Evolutionary conservation across 2,329 filamentous ascomycete genomes (phyloP).

Genomic region (Neonectria hederae): DNA sequence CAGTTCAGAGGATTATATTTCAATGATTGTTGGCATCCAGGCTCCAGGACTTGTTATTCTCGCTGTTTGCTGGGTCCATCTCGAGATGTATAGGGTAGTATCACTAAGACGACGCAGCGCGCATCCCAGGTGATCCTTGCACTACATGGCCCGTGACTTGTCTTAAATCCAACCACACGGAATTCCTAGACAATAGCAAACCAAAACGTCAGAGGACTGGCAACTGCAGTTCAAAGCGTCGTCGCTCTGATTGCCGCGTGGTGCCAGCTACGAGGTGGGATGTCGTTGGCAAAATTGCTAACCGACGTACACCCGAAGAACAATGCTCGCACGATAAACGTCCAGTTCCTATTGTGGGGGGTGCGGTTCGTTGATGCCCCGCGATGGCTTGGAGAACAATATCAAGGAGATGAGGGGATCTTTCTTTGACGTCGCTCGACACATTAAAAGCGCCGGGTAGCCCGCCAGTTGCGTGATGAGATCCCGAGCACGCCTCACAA

Average conservation of each 20-base stretch:
- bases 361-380: slow-evolving; percentile 27
- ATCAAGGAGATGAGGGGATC: slow-evolving; percentile 35
- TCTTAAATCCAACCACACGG: not conserved
- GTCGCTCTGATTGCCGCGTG: slow-evolving; percentile 2
- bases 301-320: slow-evolving; percentile 38
- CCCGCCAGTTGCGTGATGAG: slow-evolving; percentile 43
- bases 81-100: not conserved
- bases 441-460: slow-evolving; percentile 36
- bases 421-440: slow-evolving; percentile 19
- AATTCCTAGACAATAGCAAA: not conserved
- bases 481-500: slow-evolving; percentile 41
- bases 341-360: slow-evolving; percentile 40
- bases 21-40: not conserved
- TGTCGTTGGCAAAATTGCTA: slow-evolving; percentile 34
- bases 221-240: not conserved
- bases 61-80: not conserved
- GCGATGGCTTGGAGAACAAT: slow-evolving; percentile 43
- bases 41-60: not conserved
- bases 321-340: slow-evolving; percentile 29
- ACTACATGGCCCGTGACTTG: not conserved
- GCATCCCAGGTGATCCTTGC: not conserved
- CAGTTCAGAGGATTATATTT: not conserved
- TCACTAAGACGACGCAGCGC: not conserved
- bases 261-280: slow-evolving; percentile 7
- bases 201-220: not conserved